phyloP scores from a whole-genome alignment of 345 rosid genomes.

The Cochlearia excelsa region DNA sequence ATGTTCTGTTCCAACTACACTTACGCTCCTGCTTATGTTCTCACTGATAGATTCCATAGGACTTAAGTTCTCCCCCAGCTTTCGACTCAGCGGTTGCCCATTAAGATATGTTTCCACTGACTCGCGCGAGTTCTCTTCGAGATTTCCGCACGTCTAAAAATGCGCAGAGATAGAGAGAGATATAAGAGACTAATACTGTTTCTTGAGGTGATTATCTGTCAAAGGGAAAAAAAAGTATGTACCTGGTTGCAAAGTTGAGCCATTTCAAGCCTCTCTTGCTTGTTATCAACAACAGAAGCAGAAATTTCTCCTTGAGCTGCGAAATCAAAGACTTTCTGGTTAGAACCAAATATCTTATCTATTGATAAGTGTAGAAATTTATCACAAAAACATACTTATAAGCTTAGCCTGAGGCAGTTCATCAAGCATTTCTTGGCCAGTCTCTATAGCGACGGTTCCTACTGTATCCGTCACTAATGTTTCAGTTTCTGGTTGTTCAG shows the following conservation, averaged over 20 bases:
- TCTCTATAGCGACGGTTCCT: slow-evolving; percentile 34
- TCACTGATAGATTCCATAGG: background rate
- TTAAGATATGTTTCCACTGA: slow-evolving; percentile 24
- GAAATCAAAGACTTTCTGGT: background rate
- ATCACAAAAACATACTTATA: slow-evolving; percentile 36
- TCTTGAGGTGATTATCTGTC: background rate
- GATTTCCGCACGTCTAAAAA: slow-evolving; percentile 49
- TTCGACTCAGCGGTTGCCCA: slow-evolving; percentile 22
- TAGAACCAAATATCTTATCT: background rate
- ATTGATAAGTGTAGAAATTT: background rate
- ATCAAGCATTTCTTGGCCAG: slow-evolving; percentile 27
- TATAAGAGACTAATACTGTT: background rate
- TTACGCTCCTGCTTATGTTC: slow-evolving; percentile 39
- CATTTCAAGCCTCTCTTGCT: background rate
- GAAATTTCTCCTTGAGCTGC: background rate
- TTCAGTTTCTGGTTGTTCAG: slow-evolving; percentile 44
- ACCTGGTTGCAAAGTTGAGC: slow-evolving; percentile 57
- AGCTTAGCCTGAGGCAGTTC: slow-evolving; percentile 41
- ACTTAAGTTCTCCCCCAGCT: slow-evolving; percentile 37
- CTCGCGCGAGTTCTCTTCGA: slow-evolving; percentile 42
- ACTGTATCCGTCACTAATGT: slow-evolving; percentile 27
- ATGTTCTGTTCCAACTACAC: slow-evolving; percentile 5
- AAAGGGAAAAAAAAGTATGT: background rate
- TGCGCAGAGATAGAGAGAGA: background rate
- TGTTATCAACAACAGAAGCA: background rate